Evolutionary conservation across 768 basidiomycete genomes (phyloP).

Genomic region (Obba rivulosa): DNA sequence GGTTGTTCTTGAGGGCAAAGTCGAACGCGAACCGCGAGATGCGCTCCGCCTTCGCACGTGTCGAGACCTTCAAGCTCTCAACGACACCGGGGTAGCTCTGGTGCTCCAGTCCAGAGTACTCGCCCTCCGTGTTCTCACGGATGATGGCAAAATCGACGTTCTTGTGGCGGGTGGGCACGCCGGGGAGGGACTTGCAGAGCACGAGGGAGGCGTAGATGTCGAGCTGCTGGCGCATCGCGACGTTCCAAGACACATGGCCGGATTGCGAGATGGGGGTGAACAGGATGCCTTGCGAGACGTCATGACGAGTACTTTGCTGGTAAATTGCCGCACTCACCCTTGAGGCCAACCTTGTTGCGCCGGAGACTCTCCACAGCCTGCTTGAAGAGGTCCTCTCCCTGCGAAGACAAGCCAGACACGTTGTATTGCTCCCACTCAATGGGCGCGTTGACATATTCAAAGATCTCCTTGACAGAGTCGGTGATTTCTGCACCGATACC

Average conservation of each 20-base stretch:
- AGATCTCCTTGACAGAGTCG: conserved; percentile 98
- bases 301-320: neutral
- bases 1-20: conserved; percentile 96
- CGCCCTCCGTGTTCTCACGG: conserved; percentile 99
- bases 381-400: conserved; percentile 93
- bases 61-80: conserved; percentile 96
- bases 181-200: conserved; percentile 95
- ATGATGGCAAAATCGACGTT: conserved; percentile 99
- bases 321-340: conserved; percentile 56
- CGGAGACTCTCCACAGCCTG: conserved; percentile 97
- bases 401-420: conserved; percentile 92
- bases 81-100: conserved; percentile 98
- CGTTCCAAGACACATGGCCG: conserved; percentile 99
- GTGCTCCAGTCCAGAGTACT: conserved; percentile 98
- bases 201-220: conserved; percentile 99
- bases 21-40: conserved; percentile 98
- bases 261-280: conserved; percentile 96
- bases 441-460: conserved; percentile 94
- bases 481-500: conserved; percentile 97
- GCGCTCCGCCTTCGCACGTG: conserved; percentile 90
- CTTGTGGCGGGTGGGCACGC: conserved; percentile 90
- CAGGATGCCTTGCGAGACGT: conserved; percentile 71
- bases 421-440: conserved; percentile 99
- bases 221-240: conserved; percentile 98
- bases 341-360: conserved; percentile 95